Evolutionary conservation across 139 green algal genomes (phyloP), one percentile per base, ranked within the genome.

Genomic region (Trebouxia sp.): DNA sequence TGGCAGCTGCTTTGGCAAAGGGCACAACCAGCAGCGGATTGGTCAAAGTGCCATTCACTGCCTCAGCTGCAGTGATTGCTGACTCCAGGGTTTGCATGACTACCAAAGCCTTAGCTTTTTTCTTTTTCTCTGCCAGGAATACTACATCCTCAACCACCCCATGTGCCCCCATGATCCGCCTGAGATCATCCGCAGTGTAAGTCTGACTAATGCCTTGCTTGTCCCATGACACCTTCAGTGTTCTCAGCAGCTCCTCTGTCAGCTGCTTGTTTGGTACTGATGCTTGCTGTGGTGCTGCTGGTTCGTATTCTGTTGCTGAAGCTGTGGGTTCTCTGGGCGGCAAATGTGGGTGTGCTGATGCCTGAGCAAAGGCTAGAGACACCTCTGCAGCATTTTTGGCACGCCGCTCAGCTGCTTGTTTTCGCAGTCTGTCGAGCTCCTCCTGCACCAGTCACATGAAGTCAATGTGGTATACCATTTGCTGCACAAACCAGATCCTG

Each of bases 401-500:
- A 14, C 62, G 56, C 41, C 65, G 51, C 62, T 82, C 79, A 28
- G 58, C 79, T 14, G 62, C 75, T 66, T 82, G 74, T 65, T 80
- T 45, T 26, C 90, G 82, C 81, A 96, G 78, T 9, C 85, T 80
- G 56, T 93, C 90, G 47, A 96, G 86, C 83, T 96, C 91, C 2
- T 65, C 79, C 58, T 87, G 80, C 43, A 87, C 32, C 32, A 22
- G 32, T 12, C n/a, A 30, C 20, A 1, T 50, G 43, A 11, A 43
- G 11, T 50, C 10, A 35, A 15, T 38, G 37, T 11, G 58, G 70
- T 15, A 42, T 8, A 17, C 37, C 26, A 72, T 17, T 56, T 55
- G 22, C 80, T 69, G 11, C 53, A 50, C 15, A 58, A 70, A 20
- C 38, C 22, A 32, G 38, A 32, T 37, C 20, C 38, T 37, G 8